Conservation (phyloP, 2,329 filamentous ascomycete genomes). For the Phyllachora maydis region DNA sequence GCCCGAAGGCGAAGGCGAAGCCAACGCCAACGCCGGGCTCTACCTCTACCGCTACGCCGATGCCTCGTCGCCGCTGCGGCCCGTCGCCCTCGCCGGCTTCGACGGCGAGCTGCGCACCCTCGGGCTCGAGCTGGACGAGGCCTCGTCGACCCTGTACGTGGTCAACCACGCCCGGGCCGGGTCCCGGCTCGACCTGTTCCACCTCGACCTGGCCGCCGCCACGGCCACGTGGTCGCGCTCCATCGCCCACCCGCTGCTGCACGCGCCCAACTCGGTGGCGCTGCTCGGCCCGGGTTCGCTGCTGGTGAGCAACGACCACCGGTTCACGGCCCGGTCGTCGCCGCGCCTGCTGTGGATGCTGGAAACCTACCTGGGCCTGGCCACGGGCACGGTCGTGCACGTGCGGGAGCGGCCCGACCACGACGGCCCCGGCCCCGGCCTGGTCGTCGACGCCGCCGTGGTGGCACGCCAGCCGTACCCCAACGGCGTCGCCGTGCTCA, state of each 20-base stretch:
- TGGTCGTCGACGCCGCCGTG: constrained; percentile 3
- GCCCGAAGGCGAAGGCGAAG: constrained; percentile 3
- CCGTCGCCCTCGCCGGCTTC: neutral
- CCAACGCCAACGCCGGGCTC: constrained; percentile 10
- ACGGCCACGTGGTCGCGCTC: constrained; percentile 15
- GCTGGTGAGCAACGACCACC: constrained; percentile 19
- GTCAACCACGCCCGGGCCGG: constrained; percentile 15
- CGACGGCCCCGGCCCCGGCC: too few relatives aligned
- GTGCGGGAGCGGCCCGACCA: constrained; percentile 7
- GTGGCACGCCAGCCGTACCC: constrained; percentile 15
- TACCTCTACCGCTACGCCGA: constrained; percentile 16
- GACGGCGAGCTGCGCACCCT: constrained; percentile 15
- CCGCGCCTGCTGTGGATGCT: constrained; percentile 8
- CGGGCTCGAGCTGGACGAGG: constrained; percentile 16
- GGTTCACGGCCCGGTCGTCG: constrained; percentile 9
- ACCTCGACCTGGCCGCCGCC: constrained; percentile 11
- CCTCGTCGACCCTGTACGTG: constrained; percentile 14
- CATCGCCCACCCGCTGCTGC: constrained; percentile 16
- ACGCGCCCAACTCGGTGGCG: constrained; percentile 16
- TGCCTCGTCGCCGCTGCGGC: neutral
- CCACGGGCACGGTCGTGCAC: constrained; percentile 15
- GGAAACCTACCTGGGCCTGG: constrained; percentile 14
- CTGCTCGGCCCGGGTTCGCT: constrained; percentile 14
- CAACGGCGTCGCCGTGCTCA: constrained; percentile 19
- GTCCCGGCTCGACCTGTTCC: constrained; percentile 17